Base-by-base conservation (phyloP, 1,284 basidiomycete genomes). In the Sutorius eximius region DNA sequence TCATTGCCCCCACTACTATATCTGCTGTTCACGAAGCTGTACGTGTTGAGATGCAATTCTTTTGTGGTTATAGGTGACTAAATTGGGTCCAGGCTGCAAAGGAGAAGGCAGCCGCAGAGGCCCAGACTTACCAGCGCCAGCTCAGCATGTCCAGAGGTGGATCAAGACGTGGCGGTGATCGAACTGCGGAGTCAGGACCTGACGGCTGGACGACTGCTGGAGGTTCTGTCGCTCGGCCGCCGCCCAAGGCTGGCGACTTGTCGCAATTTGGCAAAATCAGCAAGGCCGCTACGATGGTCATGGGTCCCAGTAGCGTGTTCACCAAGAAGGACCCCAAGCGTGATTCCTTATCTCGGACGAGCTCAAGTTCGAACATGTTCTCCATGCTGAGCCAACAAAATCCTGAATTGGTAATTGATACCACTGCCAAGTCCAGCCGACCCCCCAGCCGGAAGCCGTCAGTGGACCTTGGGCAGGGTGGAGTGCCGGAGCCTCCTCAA, bases 191-290 rank as follows among this genome's bases (percentile, higher is more conserved):
- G 59, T 71, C 75, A 46, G 79, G 80, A 38, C 78, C 85, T 46
- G 93, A 97, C 61, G 95, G 95, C 37, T 98, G 95, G 94, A 83
- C 89, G 30, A 87, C 90, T n/a, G 85, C 87, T 57, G 82, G 85
- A 59, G 70, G 78, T 58, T 61, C 77, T 16, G 78, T 59, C 73
- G 82, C 84, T 57, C 79, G 83, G 33, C 83, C 84, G 49, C 83
- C 83, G 49, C 76, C 86, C 58, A 93, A 93, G 70, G 93, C 87
- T 56, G 91, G 92, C 29, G 93, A 95, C 70, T 79, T 96, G 50
- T 89, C 90, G 33, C 83, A 89, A 66, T 91, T 98, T 71, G 90
- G 95, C 64, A 90, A 95, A 75, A 88, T 94, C 68, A 83, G 71
- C 71, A 91, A 89, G 70, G 71, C 75, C 16, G 68, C 79, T 16